Base-by-base conservation (phyloP, 192 early-diverging fungal species). In the Coemansia sp. region DNA sequence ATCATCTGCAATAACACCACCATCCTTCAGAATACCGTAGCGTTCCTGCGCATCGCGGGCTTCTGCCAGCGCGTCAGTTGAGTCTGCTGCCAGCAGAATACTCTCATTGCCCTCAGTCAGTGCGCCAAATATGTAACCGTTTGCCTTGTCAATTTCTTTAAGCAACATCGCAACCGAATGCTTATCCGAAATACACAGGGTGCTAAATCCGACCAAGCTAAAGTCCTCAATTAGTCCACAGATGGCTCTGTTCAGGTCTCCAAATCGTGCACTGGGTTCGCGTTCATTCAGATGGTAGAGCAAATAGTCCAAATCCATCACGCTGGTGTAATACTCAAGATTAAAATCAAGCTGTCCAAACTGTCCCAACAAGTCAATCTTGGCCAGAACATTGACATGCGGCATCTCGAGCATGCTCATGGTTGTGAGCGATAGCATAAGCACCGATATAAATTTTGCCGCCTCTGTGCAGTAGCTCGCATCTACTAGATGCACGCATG, bases 331-430 rank as follows among this genome's bases (percentile, higher is more conserved):
- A 75, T 91, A 97, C 63, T 97, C 94, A 33, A 97, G 85, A 57
- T 88, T 91, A 78, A 97, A 97, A 27, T 90, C 79, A 3, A 82
- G 65, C 64, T 75, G 36, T 14, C 89, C 91, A 68, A 95, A 93
- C 2, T 87, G 85, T 55, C 89, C 86, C 33, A 99, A 80, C 42
- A 99, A 75, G 71, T 99, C 97, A 52, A 96, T 87, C 70, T 99
- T 99, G 50, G 91, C 93, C 51, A 99, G 77, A n/a, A 97, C 93
- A 71, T 99, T 99, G 57, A 99, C 83, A 71, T 97, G 95, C 14
- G 97, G 97, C 30, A 98, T 80, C 60, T 97, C 97, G 11, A 97
- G 83, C 77, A 94, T 90, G 10, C 94, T 76, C 95, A 97, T 97
- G 5, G 93, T 92, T 57, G 95, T 93, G 29, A 98, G 85, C 0